Evolutionary conservation across 805 yeast species (phyloP).

Genomic region (Pichia paraexigua): DNA sequence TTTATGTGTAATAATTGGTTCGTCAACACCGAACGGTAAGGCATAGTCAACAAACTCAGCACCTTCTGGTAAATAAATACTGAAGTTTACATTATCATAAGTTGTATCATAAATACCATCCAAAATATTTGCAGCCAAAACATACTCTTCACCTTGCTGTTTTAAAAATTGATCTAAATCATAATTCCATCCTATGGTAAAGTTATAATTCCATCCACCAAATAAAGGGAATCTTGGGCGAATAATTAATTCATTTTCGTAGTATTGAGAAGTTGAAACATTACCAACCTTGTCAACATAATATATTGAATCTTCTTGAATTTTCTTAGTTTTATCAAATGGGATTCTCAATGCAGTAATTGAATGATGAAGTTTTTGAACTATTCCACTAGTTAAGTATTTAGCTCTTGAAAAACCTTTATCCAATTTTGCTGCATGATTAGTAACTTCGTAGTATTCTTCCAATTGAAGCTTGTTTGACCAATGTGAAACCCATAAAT

Average conservation of each 20-base stretch:
- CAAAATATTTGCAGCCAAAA: conserved; percentile 62
- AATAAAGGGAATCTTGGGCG: conserved; percentile 90
- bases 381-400: conserved; percentile 54
- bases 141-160: conserved; percentile 39
- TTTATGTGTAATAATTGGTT: conserved; percentile 23
- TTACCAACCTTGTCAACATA: conserved; percentile 88
- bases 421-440: conserved; percentile 62
- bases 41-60: conserved; percentile 51
- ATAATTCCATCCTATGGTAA: conserved; percentile 90
- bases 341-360: conserved; percentile 53
- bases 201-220: conserved; percentile 95
- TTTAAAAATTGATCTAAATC: conserved; percentile 46
- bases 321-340: conserved; percentile 33
- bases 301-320: conserved; percentile 51
- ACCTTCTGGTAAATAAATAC: conserved; percentile 81
- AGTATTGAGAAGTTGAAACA: conserved; percentile 64
- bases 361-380: conserved; percentile 47
- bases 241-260: conserved; percentile 42
- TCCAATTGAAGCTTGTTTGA: conserved; percentile 64
- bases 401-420: conserved; percentile 75
- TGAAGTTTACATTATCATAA: conserved; percentile 51
- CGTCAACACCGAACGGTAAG: conserved; percentile 42
- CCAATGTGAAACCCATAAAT: conserved; percentile 87
- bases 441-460: conserved; percentile 76
- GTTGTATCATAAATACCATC: conserved; percentile 64